A percentile compares a stretch with the other conserved stretches of the same genome.
Evolutionary conservation across 1,284 basidiomycete genomes (phyloP).

Genomic region (Austroboletus niveus): DNA sequence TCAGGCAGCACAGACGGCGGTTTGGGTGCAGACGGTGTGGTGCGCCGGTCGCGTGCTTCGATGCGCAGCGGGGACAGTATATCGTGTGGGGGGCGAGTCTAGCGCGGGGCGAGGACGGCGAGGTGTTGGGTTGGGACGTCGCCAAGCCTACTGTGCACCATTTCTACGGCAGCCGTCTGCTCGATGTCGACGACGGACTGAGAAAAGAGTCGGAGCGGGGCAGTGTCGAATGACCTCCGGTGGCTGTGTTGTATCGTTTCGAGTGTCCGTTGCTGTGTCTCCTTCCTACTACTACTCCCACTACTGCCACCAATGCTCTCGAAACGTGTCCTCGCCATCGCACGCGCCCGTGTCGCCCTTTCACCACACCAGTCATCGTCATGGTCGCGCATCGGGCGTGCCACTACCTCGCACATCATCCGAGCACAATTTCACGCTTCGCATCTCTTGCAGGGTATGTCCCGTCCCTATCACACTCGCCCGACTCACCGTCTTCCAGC

Average conservation of each 20-base stretch:
- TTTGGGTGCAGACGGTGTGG: slow-evolving; percentile 62
- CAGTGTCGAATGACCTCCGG: no score
- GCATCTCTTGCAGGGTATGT: slow-evolving; percentile 63
- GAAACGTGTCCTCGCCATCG: slow-evolving; percentile 65
- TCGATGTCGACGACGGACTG: slow-evolving; percentile 53
- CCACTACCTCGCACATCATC: slow-evolving; percentile 44
- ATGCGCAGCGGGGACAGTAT: slow-evolving; percentile 43
- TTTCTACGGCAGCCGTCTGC: slow-evolving; percentile 60
- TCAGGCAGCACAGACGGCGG: slow-evolving; percentile 55
- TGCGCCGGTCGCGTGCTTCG: slow-evolving; percentile 46
- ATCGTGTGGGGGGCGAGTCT: slow-evolving; percentile 58
- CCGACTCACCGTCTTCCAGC: slow-evolving; percentile 39
- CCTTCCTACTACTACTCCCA: not conserved
- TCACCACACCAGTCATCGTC: slow-evolving; percentile 32
- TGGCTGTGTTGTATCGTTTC: slow-evolving; percentile 11
- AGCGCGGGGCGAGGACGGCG: slow-evolving; percentile 46
- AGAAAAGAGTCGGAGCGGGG: slow-evolving; percentile 42
- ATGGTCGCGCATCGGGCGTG: slow-evolving; percentile 41
- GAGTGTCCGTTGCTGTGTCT: not conserved
- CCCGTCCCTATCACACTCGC: slow-evolving; percentile 10
- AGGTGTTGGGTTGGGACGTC: slow-evolving; percentile 47
- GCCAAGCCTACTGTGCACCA: slow-evolving; percentile 60
- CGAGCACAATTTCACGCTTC: slow-evolving; percentile 68
- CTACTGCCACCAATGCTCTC: slow-evolving; percentile 56
- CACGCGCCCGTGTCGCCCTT: slow-evolving; percentile 56